These are phyloP conservation scores for Elymus sibiricus DNA, from an alignment of 176 grass and related monocot species.

Conservation along the genomic window DNA sequence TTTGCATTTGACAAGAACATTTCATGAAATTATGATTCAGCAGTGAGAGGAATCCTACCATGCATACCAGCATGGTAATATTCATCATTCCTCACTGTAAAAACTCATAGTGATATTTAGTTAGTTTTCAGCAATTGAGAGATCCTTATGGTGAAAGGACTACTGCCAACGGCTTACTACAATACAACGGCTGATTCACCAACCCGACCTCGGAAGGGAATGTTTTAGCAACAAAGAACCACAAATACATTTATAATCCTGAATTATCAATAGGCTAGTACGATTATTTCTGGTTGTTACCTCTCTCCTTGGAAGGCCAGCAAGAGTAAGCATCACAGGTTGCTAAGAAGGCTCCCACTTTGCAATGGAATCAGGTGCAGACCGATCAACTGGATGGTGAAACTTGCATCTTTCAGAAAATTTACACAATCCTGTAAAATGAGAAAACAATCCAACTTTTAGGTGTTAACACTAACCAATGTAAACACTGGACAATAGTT, in stretches of 20 bases:
- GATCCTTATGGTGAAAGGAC: background rate
- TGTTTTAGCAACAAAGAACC: too few relatives aligned
- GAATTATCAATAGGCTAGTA: background rate
- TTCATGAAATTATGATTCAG: too few relatives aligned
- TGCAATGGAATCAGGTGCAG: slow-evolving; percentile 6
- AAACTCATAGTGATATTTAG: background rate
- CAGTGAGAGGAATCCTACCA: too few relatives aligned
- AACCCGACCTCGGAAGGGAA: too few relatives aligned
- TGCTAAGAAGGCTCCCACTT: slow-evolving; percentile 20
- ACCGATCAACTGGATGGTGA: too few relatives aligned
- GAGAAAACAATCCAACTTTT: background rate
- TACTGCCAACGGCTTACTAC: background rate
- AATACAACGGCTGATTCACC: too few relatives aligned
- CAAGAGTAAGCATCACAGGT: slow-evolving; percentile 55
- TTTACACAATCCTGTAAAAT: slow-evolving; percentile 64
- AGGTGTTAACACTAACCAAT: too few relatives aligned
- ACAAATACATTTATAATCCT: too few relatives aligned
- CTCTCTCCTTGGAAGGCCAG: slow-evolving; percentile 91
- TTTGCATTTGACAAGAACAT: too few relatives aligned
- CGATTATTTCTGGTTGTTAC: slow-evolving; percentile 30
- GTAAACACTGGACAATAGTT: too few relatives aligned
- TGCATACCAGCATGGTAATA: too few relatives aligned
- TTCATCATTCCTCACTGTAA: background rate
- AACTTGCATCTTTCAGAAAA: slow-evolving; percentile 63
- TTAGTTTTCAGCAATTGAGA: background rate